Evolutionary conservation across 805 yeast genomes (phyloP).

Genomic region (Myxozyma geophila): DNA sequence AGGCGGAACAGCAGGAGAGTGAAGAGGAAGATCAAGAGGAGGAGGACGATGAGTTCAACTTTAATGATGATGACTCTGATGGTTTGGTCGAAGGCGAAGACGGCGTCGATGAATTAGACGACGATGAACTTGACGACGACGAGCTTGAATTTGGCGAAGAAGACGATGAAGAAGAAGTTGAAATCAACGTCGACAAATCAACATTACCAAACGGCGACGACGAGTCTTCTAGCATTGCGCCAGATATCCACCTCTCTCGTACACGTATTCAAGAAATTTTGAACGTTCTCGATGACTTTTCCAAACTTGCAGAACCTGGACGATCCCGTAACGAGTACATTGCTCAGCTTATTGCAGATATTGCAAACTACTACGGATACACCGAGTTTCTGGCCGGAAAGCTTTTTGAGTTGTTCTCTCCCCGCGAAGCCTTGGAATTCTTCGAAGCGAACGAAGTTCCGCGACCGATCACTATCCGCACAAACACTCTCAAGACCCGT

Average conservation of each 20-base stretch:
- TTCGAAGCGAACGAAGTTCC: conserved; percentile 98
- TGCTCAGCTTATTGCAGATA: conserved; percentile 78
- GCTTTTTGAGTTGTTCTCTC: conserved; percentile 86
- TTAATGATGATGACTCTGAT: conserved; percentile 54
- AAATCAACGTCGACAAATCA: conserved; percentile 67
- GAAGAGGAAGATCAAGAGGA: conserved; percentile 56
- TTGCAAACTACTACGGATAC: conserved; percentile 93
- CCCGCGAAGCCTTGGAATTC: conserved; percentile 96
- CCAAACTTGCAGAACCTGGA: conserved; percentile 80
- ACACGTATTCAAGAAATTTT: conserved; percentile 95
- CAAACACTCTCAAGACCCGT: conserved; percentile 93
- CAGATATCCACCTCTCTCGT: conserved; percentile 79
- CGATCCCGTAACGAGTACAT: conserved; percentile 82
- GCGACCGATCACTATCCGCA: conserved; percentile 94
- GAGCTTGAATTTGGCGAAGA: conserved; percentile 56
- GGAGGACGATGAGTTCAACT: conserved; percentile 60
- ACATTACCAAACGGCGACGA: conserved; percentile 59
- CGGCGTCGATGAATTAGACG: conserved; percentile 62
- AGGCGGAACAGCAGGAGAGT: conserved; percentile 35
- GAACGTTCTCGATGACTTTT: conserved; percentile 90
- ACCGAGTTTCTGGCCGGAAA: conserved; percentile 91
- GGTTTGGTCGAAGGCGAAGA: conserved; percentile 32
- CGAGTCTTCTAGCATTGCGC: conserved; percentile 59
- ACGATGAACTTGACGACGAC: conserved; percentile 70
- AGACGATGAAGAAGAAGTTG: conserved; percentile 47